These are phyloP conservation scores for Saccharomyces uvarum DNA, from an alignment of 1,139 yeast genomes.

Conservation along the genomic window DNA sequence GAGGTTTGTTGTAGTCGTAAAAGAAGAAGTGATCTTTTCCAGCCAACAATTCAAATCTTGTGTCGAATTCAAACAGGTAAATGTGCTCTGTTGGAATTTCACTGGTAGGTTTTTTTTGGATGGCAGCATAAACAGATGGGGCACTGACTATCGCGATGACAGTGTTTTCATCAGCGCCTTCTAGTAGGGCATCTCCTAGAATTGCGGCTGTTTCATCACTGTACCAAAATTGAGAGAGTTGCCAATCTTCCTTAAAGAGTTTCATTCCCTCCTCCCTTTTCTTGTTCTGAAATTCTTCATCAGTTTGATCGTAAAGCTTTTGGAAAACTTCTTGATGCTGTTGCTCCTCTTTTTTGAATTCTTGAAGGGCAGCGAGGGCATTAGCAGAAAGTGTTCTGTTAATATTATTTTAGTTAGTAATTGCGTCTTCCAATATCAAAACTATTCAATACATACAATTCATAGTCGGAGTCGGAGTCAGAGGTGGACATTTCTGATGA, in stretches of 20 bases:
- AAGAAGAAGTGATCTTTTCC: slow-evolving; percentile 57
- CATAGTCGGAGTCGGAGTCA: slow-evolving; percentile 1
- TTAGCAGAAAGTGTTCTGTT: slow-evolving; percentile 50
- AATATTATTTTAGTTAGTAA: neutral
- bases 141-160: slow-evolving; percentile 76
- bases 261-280: slow-evolving; percentile 44
- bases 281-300: slow-evolving; percentile 35
- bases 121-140: slow-evolving; percentile 86
- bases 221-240: slow-evolving; percentile 87
- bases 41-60: slow-evolving; percentile 64
- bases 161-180: slow-evolving; percentile 66
- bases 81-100: slow-evolving; percentile 59
- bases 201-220: slow-evolving; percentile 60
- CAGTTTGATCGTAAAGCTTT: slow-evolving; percentile 51
- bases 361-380: slow-evolving; percentile 70
- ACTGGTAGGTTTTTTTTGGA: slow-evolving; percentile 44
- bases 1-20: slow-evolving; percentile 70
- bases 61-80: slow-evolving; percentile 71
- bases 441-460: neutral
- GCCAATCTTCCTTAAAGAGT: slow-evolving; percentile 85
- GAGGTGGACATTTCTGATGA: neutral
- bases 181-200: slow-evolving; percentile 61
- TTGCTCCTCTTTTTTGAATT: slow-evolving; percentile 61
- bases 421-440: neutral
- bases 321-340: slow-evolving; percentile 54